Conservation (phyloP, 1,284 basidiomycete species). For the Volvariella surrecta region DNA sequence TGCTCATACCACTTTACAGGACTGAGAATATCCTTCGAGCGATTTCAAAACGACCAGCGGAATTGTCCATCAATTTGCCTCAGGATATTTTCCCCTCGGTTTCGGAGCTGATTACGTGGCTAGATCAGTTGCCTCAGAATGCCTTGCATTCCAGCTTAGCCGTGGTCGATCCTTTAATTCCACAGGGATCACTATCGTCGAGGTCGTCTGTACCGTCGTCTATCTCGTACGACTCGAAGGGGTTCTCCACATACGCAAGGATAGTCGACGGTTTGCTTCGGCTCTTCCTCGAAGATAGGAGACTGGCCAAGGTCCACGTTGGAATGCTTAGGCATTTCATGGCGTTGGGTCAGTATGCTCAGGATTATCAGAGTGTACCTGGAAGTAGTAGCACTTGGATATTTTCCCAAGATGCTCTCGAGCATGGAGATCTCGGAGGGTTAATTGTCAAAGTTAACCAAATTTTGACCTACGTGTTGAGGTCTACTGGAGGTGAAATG, state of each 20-base stretch:
- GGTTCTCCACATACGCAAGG: slow-evolving; percentile 60
- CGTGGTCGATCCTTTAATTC: slow-evolving; percentile 45
- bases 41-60: slow-evolving; percentile 21
- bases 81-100: slow-evolving; percentile 45
- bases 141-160: slow-evolving; percentile 51
- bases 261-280: slow-evolving; percentile 51
- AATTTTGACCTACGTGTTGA: slow-evolving; percentile 62
- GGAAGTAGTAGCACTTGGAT: slow-evolving; percentile 33
- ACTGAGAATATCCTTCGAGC: slow-evolving; percentile 38
- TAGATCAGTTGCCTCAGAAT: slow-evolving; percentile 36
- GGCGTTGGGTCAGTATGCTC: slow-evolving; percentile 46
- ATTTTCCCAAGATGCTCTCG: slow-evolving; percentile 33
- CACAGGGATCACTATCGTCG: slow-evolving; percentile 11
- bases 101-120: slow-evolving; percentile 37
- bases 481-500: slow-evolving; percentile 22
- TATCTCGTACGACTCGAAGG: slow-evolving; percentile 30
- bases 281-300: slow-evolving; percentile 54
- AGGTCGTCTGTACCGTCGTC: slow-evolving; percentile 9
- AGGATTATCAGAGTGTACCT: slow-evolving; percentile 47
- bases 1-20: too few relatives aligned
- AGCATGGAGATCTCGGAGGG: slow-evolving; percentile 24
- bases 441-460: slow-evolving; percentile 49
- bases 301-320: slow-evolving; percentile 45
- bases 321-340: slow-evolving; percentile 63
- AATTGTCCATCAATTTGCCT: slow-evolving; percentile 26